These are phyloP conservation scores for Colletotrichum costaricense DNA, from an alignment of 2,329 filamentous ascomycete species.

Conservation along the genomic window DNA sequence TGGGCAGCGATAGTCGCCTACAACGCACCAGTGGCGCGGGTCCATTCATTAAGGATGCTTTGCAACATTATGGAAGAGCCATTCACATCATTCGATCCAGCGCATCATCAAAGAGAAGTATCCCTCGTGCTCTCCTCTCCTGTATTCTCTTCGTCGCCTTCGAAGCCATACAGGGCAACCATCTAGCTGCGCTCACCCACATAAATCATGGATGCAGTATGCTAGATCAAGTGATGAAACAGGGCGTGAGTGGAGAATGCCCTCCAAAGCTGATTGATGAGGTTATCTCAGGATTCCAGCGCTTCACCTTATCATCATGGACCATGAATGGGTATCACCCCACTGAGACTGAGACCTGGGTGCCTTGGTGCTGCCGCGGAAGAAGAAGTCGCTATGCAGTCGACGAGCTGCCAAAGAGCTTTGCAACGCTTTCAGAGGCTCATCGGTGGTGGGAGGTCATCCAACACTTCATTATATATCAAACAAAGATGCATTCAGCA, in stretches of 20 bases:
- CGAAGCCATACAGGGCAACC: constrained; percentile 51
- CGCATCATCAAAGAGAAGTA: constrained; percentile 47
- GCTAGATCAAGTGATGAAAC: constrained; percentile 4
- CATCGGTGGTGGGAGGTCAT: constrained; percentile 21
- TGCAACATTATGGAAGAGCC: constrained; percentile 53
- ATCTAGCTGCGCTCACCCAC: constrained; percentile 51
- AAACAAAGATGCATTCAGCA: neutral
- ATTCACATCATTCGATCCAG: constrained; percentile 48
- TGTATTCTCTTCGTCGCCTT: constrained; percentile 55
- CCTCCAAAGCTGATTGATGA: constrained; percentile 18
- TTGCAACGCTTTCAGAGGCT: constrained; percentile 3
- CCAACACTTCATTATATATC: constrained; percentile 19
- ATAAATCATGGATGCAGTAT: constrained; percentile 46
- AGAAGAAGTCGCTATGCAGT: constrained; percentile 18
- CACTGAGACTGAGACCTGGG: neutral
- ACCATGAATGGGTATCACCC: constrained; percentile 13
- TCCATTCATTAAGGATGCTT: constrained; percentile 37
- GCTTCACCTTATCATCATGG: constrained; percentile 22
- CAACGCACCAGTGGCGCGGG: neutral
- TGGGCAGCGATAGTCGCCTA: constrained; percentile 44
- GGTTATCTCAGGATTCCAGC: constrained; percentile 8
- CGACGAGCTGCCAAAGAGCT: constrained; percentile 15
- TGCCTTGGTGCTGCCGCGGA: constrained; percentile 30
- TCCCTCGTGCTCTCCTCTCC: constrained; percentile 48
- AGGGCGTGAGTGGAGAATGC: constrained; percentile 1